phyloP scores from a whole-genome alignment of 345 rosid species.

The Balakata baccata region DNA sequence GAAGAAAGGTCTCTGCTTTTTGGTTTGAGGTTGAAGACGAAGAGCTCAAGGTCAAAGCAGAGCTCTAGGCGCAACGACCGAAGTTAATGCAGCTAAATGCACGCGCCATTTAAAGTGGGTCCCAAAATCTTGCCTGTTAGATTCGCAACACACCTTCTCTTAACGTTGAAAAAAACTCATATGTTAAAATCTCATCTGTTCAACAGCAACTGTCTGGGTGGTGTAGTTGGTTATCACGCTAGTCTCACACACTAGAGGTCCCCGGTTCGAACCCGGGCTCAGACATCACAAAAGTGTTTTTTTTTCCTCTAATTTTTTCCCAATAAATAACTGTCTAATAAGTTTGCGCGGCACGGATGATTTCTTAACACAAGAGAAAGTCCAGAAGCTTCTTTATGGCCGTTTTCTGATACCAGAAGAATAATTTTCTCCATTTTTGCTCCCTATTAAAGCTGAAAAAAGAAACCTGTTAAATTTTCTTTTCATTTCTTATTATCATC shows the following conservation, averaged over 20 bases:
- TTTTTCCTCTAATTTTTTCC: no score
- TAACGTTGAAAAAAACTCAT: no score
- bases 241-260: conserved; percentile 79
- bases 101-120: no score
- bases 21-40: background rate
- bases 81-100: background rate
- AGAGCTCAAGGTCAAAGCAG: background rate
- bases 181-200: no score
- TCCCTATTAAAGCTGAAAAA: background rate
- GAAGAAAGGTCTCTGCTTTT: background rate
- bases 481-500: background rate
- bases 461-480: background rate
- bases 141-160: no score
- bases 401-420: background rate
- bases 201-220: conserved; percentile 38
- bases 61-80: background rate
- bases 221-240: conserved; percentile 75
- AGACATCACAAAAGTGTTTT: background rate
- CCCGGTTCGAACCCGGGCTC: conserved; percentile 61
- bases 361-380: background rate
- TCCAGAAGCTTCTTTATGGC: conserved; percentile 7
- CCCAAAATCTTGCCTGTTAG: no score
- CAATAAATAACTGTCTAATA: background rate
- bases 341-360: background rate
- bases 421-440: background rate